Evolutionary conservation across 164 flowering plant genomes (phyloP), one percentile per base, ranked within the genome.

Genomic region (Stephania cephalantha): DNA sequence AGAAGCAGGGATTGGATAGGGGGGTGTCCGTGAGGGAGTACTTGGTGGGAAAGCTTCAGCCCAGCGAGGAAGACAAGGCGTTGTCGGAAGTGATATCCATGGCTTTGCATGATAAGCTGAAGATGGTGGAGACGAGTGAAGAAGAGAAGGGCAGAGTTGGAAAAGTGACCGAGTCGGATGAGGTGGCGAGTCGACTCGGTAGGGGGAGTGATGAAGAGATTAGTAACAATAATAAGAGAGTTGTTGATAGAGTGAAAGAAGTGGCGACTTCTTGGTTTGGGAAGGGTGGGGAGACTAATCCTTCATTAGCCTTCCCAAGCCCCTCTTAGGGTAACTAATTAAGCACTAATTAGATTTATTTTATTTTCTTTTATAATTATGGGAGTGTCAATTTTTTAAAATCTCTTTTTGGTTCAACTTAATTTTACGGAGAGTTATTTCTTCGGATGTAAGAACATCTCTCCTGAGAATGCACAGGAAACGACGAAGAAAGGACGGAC

Each of bases 31-130:
- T 81, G 76, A 84, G 76, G 78, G 85, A 78, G 63, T 87, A 85
- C 42, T 70, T 83, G 68, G 74, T 83, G 13, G 91, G 89, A 85
- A 90, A 87, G 70, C 63, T 87, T 72, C 86, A 74, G 83, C 95
- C 97, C 0, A 85, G 90, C 0, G 97, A 89, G 1, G 94, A 92
- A 68, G 92, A 92, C 46, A 86, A 73, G 77, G 92, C 91, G 11
- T 80, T 93, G 1, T 88, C 94, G 2, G 86, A 91, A 72, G 84
- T 84, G 12, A 89, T 93, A 4, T 70, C 88, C 1, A 86, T 71
- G 2, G 81, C 81, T 0, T 65, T 84, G 90, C 78, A 75, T 35
- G 42, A 35, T 11, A 83, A 73, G 80, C 29, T 73, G 17, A 83
- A 83, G 81, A 52, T 1, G 69, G 66, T 25, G 25, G 25, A 25